Percentiles rank a stretch among this genome's conserved stretches.
Evolutionary conservation across 1,284 basidiomycete genomes (phyloP).

Genomic region (Puccinia triticina): DNA sequence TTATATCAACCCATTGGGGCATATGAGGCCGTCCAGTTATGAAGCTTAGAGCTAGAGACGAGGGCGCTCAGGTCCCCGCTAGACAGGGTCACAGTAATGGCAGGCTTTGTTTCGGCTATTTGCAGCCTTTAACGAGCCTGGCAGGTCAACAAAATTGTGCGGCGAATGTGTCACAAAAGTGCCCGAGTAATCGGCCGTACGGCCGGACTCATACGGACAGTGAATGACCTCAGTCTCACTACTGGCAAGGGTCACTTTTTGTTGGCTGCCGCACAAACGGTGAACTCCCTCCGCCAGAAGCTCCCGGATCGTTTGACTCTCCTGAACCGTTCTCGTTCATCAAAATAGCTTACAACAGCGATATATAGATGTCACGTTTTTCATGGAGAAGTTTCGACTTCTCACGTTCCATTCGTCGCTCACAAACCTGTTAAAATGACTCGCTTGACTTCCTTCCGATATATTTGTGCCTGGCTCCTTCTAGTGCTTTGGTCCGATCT

Average conservation of each 20-base stretch:
- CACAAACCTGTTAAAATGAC: neutral
- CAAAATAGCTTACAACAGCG: neutral
- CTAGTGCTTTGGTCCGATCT: neutral
- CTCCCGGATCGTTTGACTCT: neutral
- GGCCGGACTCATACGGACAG: neutral
- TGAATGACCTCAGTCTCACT: slow-evolving; percentile 2
- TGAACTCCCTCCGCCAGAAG: neutral
- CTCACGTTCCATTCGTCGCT: neutral
- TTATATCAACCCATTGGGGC: too few relatives aligned
- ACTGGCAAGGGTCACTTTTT: neutral
- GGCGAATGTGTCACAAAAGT: neutral
- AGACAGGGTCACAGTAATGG: neutral
- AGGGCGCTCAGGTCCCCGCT: neutral
- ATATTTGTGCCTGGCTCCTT: neutral
- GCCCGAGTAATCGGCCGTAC: neutral
- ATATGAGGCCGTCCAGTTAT: too few relatives aligned
- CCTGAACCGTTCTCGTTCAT: neutral
- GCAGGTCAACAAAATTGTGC: neutral
- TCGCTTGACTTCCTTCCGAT: neutral
- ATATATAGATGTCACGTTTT: neutral
- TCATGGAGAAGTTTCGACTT: neutral
- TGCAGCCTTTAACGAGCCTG: too few relatives aligned
- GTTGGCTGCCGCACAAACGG: neutral
- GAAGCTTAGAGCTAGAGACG: too few relatives aligned
- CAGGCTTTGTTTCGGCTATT: too few relatives aligned